Conservation (phyloP, 164 flowering plant species). For the Annona squamosa region DNA sequence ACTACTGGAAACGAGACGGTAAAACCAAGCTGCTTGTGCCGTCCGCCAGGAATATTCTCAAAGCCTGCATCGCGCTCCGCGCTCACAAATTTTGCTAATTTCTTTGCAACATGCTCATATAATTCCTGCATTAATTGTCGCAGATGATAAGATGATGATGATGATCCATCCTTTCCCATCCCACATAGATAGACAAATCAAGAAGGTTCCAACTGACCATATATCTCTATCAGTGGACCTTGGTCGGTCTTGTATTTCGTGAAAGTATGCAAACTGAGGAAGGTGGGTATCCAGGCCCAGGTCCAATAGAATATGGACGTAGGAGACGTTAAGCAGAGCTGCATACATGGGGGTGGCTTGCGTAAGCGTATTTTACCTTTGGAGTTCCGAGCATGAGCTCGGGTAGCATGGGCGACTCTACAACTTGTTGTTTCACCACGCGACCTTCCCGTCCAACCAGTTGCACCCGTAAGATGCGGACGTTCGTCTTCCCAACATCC, state of each 20-base stretch:
- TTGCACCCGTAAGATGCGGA: constrained; percentile 34
- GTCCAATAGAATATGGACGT: too few species aligned
- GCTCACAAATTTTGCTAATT: constrained; percentile 34
- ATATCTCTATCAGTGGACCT: too few species aligned
- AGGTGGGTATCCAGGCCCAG: too few species aligned
- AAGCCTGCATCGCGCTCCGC: constrained; percentile 14
- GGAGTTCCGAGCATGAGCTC: constrained; percentile 26
- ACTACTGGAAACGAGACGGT: constrained; percentile 40
- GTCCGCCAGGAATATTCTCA: constrained; percentile 4
- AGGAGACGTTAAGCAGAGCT: too few species aligned
- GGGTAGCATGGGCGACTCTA: constrained; percentile 38
- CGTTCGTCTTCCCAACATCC: constrained; percentile 39
- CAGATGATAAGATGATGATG: too few species aligned
- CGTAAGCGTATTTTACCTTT: constrained; percentile 16
- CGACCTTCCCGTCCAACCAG: constrained; percentile 45
- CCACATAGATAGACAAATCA: too few species aligned
- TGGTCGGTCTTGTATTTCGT: too few species aligned
- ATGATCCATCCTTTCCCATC: too few species aligned
- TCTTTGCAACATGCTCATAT: constrained; percentile 40
- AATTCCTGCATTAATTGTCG: constrained; percentile 33
- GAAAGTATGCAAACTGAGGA: too few species aligned
- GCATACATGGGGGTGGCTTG: not conserved
- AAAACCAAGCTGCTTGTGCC: constrained; percentile 38
- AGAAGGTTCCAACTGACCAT: too few species aligned
- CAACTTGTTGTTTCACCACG: constrained; percentile 29